Percentiles rank a stretch among this genome's conserved stretches.
Conservation (phyloP, 2,329 filamentous ascomycete genomes). For the Penicillium freii region DNA sequence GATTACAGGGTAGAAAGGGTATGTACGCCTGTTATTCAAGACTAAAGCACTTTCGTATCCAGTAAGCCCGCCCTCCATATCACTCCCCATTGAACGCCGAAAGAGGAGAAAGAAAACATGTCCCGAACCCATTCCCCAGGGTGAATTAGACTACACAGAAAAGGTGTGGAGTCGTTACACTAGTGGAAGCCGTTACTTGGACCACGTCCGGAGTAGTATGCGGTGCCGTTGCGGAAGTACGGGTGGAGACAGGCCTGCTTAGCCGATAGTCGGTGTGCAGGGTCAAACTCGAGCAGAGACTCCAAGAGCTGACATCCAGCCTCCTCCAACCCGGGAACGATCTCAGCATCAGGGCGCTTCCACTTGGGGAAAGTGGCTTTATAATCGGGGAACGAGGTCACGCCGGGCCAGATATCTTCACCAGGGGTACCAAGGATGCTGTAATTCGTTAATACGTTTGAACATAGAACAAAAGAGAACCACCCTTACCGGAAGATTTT, state of each 20-base stretch:
- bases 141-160: slow-evolving; percentile 22
- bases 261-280: slow-evolving; percentile 79
- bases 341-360: slow-evolving; percentile 66
- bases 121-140: background rate
- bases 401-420: slow-evolving; percentile 81
- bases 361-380: slow-evolving; percentile 91
- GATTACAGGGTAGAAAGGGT: slow-evolving; percentile 20
- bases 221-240: slow-evolving; percentile 65
- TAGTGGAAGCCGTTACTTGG: slow-evolving; percentile 42
- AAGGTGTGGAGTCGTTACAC: slow-evolving; percentile 15
- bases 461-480: background rate
- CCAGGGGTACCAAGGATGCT: slow-evolving; percentile 78
- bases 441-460: slow-evolving; percentile 8
- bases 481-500: slow-evolving; percentile 77
- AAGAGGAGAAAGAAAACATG: slow-evolving; percentile 27
- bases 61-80: slow-evolving; percentile 33
- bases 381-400: slow-evolving; percentile 93
- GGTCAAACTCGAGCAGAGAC: slow-evolving; percentile 79
- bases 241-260: slow-evolving; percentile 83
- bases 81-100: slow-evolving; percentile 34
- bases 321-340: slow-evolving; percentile 73
- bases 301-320: slow-evolving; percentile 53
- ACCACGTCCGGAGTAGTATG: slow-evolving; percentile 48
- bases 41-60: slow-evolving; percentile 31
- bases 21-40: slow-evolving; percentile 30